Conservation (phyloP, 2,329 filamentous ascomycete species). For the Akanthomyces dipterigenus region DNA sequence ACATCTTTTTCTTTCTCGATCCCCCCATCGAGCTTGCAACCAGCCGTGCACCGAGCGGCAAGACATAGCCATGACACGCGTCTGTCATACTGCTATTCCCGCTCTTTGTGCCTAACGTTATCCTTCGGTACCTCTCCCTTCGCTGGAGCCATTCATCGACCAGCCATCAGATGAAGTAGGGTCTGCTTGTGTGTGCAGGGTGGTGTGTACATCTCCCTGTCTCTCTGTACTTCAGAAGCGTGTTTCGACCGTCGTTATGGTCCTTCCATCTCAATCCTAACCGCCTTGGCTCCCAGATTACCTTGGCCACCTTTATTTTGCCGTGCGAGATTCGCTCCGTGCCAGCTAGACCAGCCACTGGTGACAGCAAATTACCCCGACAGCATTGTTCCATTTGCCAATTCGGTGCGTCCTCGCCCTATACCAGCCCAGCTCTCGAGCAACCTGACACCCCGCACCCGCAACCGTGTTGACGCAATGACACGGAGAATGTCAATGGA, state of each 20-base stretch:
- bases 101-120: too few species aligned
- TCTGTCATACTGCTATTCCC: background rate
- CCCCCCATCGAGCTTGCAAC: background rate
- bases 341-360: background rate
- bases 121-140: background rate
- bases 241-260: background rate
- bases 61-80: background rate
- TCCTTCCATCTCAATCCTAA: background rate
- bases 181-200: background rate
- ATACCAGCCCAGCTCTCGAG: background rate
- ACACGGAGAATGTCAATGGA: too few species aligned
- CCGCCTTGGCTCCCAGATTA: background rate
- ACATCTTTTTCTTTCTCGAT: background rate
- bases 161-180: background rate
- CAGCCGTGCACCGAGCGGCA: background rate
- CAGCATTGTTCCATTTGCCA: background rate
- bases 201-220: background rate
- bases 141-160: background rate
- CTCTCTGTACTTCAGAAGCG: background rate
- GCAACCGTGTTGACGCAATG: too few species aligned
- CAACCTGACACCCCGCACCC: background rate
- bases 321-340: background rate
- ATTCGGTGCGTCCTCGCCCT: background rate
- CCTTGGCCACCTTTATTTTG: background rate
- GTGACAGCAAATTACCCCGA: background rate